Base-by-base conservation (phyloP, 768 basidiomycete genomes). In the Collybia sordida region DNA sequence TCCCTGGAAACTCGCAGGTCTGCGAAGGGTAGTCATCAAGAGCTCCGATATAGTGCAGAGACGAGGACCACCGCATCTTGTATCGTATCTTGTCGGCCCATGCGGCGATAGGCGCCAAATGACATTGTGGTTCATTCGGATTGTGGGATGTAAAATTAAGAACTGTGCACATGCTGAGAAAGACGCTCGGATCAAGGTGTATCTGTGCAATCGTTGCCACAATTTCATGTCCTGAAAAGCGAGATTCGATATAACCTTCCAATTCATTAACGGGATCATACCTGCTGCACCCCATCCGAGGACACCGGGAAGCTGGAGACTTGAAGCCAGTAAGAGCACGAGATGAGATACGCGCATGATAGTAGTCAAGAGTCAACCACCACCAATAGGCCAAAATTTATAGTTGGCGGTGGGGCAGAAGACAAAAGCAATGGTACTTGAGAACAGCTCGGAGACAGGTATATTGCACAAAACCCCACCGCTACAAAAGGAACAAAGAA, bases 161-260 rank as follows among this genome's bases (percentile, higher is more conserved):
- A 58, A 98, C 85, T 23, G 72, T 66, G 56, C 88, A 90, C 47
- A 97, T 70, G 25, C 74, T 77, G 2, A 81, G 75, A 35, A 86
- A 74, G 4, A 87, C 85, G 2, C 71, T 72, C 0, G 90, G 90
- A 64, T 91, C 81, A 2, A 98, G 79, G 64, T 97, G 83, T 51
- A 95, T 91, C 64, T 98, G 89, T 1, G 96, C 96, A 49, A 98
- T 89, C 3, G 94, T 96, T 1, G 94, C 95, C 4, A 93, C 82
- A 25, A 97, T 86, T 72, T 97, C 90, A 59, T 98, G 95, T 3
- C 95, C 93, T 84, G 53, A 21, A 31, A 40, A 27, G 4, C 37
- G 23, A 31, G 14, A 35, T 19, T 28, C 39, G 35, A 35, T 25
- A 19, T 7, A 18, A 38, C 24, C n/a, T 18, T 25, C 22, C 27